These are phyloP conservation scores for Fusarium gaditjirri DNA, from an alignment of 2,329 filamentous ascomycete species.

Conservation along the genomic window DNA sequence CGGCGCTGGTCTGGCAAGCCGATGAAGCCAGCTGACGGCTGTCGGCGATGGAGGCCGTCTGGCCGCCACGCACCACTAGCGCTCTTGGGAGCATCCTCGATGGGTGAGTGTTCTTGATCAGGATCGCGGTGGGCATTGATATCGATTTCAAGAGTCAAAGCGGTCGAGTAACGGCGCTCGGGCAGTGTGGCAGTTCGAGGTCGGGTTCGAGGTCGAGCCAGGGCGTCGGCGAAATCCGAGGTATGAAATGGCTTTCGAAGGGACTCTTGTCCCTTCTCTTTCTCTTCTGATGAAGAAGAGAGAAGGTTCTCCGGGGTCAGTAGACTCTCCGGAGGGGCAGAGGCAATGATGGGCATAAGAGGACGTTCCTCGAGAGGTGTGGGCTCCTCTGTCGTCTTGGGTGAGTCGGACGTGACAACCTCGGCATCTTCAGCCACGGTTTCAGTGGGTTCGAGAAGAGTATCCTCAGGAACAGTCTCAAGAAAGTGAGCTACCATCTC, in stretches of 20 bases:
- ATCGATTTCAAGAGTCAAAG: conserved; percentile 40
- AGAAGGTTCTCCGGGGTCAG: conserved; percentile 23
- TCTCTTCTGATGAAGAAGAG: conserved; percentile 12
- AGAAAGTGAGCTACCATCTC: conserved; percentile 27
- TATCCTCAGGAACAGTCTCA: conserved; percentile 40
- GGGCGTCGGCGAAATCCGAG: conserved; percentile 21
- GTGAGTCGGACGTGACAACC: conserved; percentile 3
- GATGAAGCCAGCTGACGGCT: conserved; percentile 42
- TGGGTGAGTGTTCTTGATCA: conserved; percentile 35
- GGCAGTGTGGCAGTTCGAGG: conserved; percentile 38
- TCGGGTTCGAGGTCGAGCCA: conserved; percentile 24
- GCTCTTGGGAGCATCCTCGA: conserved; percentile 36
- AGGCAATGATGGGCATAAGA: conserved; percentile 20
- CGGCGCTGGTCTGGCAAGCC: conserved; percentile 41
- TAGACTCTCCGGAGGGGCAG: conserved; percentile 34
- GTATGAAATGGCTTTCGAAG: conserved; percentile 25
- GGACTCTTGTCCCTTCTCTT: conserved; percentile 26
- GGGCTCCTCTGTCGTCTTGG: neutral
- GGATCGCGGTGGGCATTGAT: conserved; percentile 25
- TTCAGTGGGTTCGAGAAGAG: conserved; percentile 19
- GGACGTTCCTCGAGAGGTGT: conserved; percentile 11
- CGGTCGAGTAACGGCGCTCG: conserved; percentile 42
- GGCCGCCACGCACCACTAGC: conserved; percentile 24
- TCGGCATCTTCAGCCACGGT: conserved; percentile 9
- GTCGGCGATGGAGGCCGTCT: conserved; percentile 34